phyloP scores from a whole-genome alignment of 1,284 basidiomycete species.

The Trametes sp. region DNA sequence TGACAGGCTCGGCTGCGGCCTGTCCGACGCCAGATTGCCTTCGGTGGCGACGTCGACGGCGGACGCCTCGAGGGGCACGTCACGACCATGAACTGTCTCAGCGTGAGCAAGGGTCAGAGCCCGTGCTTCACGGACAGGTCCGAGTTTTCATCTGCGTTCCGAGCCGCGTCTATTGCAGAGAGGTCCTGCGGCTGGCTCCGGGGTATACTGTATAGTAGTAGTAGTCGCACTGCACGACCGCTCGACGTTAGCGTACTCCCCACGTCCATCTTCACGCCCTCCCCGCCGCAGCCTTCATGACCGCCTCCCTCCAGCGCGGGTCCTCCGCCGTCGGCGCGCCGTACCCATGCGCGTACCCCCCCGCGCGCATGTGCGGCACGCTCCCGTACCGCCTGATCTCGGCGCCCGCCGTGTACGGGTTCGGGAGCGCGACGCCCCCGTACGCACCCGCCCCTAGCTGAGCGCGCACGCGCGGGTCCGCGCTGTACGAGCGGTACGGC shows the following conservation, averaged over 20 bases:
- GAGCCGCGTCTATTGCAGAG: neutral
- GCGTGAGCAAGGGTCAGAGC: neutral
- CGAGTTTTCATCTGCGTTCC: neutral
- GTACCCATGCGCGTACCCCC: slow-evolving; percentile 3
- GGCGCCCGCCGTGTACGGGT: slow-evolving; percentile 31
- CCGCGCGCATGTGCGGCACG: slow-evolving; percentile 27
- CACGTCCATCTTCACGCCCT: neutral
- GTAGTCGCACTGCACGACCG: neutral
- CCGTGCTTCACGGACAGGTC: neutral
- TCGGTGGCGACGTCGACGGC: neutral
- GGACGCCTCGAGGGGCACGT: neutral
- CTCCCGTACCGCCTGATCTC: slow-evolving; percentile 36
- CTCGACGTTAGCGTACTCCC: no score
- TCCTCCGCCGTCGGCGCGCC: neutral
- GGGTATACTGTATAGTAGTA: neutral
- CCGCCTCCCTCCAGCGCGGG: slow-evolving; percentile 28
- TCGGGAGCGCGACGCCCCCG: slow-evolving; percentile 25
- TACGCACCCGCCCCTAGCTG: neutral
- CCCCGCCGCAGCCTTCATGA: slow-evolving; percentile 27
- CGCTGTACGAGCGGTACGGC: slow-evolving; percentile 31
- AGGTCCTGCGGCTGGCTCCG: neutral
- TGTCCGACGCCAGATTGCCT: neutral
- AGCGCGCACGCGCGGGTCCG: slow-evolving; percentile 23
- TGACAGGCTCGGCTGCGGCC: neutral
- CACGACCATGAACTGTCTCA: neutral